These are phyloP conservation scores for Pseudonitzschia pungens DNA, from an alignment of 108 stramenopile species.

Conservation along the genomic window DNA sequence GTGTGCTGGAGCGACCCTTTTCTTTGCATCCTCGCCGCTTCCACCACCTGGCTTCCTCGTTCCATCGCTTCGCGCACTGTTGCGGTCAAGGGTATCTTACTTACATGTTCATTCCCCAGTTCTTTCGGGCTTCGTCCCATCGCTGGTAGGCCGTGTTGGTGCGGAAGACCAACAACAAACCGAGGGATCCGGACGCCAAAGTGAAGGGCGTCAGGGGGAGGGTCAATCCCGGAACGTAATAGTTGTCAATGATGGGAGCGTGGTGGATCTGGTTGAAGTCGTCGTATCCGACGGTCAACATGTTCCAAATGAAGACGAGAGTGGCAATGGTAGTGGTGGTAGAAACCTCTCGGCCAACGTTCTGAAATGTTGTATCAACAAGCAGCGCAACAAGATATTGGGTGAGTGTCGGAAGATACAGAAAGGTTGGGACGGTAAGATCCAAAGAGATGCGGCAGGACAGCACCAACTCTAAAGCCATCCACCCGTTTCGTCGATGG, in stretches of 20 bases:
- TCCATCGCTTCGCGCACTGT: no score
- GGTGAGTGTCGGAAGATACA: neutral
- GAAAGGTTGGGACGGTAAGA: neutral
- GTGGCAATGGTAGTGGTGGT: slow-evolving; percentile 37
- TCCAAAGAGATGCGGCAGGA: no score
- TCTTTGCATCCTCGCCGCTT: no score
- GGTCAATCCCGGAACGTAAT: slow-evolving; percentile 29
- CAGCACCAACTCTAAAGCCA: no score
- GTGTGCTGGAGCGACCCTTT: no score
- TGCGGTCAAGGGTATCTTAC: neutral
- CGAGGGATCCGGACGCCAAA: slow-evolving; percentile 41
- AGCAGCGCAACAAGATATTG: slow-evolving; percentile 15
- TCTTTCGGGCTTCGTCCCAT: slow-evolving; percentile 85
- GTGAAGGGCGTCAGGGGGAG: slow-evolving; percentile 55
- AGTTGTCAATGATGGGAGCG: slow-evolving; percentile 29
- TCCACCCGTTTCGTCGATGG: no score
- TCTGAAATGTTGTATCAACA: neutral
- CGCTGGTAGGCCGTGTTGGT: slow-evolving; percentile 78
- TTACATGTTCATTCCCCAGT: slow-evolving; percentile 61
- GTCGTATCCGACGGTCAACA: slow-evolving; percentile 37
- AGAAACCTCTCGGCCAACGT: slow-evolving; percentile 43
- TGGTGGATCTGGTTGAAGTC: slow-evolving; percentile 46
- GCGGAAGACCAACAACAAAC: slow-evolving; percentile 66
- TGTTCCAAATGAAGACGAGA: slow-evolving; percentile 45
- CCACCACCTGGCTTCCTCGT: no score